Conservation (phyloP, 2,329 filamentous ascomycete species). For the Cladosporium velox region DNA sequence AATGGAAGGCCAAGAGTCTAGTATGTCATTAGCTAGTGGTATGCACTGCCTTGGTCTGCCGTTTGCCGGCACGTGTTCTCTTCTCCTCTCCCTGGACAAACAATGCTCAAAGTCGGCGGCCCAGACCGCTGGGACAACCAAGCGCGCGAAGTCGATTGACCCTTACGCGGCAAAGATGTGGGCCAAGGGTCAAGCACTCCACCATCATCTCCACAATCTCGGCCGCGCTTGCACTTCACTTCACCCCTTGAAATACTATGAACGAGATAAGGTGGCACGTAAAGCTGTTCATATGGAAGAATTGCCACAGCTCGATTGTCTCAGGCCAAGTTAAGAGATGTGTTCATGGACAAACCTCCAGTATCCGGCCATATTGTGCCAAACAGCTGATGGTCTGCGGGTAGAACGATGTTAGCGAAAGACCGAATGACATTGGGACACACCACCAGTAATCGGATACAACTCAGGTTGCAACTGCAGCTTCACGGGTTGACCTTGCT, state of each 20-base stretch:
- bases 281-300: background rate
- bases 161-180: background rate
- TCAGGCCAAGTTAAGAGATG: too few relatives aligned
- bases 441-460: background rate
- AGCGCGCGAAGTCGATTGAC: background rate
- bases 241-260: background rate
- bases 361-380: background rate
- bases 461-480: background rate
- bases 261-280: background rate
- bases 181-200: background rate
- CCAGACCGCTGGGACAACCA: constrained; percentile 7
- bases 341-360: background rate
- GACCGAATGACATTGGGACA: background rate
- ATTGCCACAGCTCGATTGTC: too few relatives aligned
- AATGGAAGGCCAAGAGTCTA: constrained; percentile 1
- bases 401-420: background rate
- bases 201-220: constrained; percentile 1
- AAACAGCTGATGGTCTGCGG: background rate
- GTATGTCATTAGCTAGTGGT: constrained; percentile 5
- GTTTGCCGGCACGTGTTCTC: constrained; percentile 3
- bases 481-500: background rate
- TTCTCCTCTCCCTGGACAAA: constrained; percentile 10
- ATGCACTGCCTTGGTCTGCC: constrained; percentile 3
- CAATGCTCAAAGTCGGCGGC: background rate
- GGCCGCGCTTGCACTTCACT: background rate